Base-by-base conservation (phyloP, 208 protist genomes). In the Strigomonas oncopelti region DNA sequence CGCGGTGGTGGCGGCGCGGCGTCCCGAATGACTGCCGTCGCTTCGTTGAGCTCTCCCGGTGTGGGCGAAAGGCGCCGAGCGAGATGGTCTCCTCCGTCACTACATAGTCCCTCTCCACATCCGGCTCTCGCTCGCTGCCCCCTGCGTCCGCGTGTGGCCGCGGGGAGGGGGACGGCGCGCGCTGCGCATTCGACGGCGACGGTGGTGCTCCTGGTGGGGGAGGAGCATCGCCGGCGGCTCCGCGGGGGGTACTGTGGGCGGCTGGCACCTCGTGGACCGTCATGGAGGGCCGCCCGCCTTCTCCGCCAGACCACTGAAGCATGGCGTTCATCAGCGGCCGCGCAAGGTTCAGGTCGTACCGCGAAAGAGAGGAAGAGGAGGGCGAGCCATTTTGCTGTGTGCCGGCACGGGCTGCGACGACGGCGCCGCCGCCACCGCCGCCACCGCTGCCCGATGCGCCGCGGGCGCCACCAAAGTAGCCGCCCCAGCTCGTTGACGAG, bases 241-340 rank as follows among this genome's bases (percentile, higher is more conserved):
- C n/a, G n/a, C n/a, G n/a, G n/a, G n/a, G n/a, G 42, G 9, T 48
- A 9, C 9, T 38, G 34, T 38, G 3, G 34, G 34, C 34, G 34
- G 34, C 9, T 9, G 42, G 3, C 42, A 48, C 42, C 42, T 48
- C 42, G 42, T 48, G 42, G 16, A 48, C 42, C 42, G 42, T 20
- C 29, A 46, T 29, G 11, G 57, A 62, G 28, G 13, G 29, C 9
- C 31, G 7, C 4, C 1, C 57, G 4, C 34, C 34, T 4, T 42
- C 29, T 60, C 28, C 22, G 25, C 55, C 54, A 0, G 61, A 29
- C n/a, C 46, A 46, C 11, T 58, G 32, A 48, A 68, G 63, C 24
- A 74, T 31, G 31, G 69, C 69, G 3, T 29, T 42, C 61, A 68
- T 58, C 0, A 74, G 61, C 0, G 69, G 69, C 0, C 69, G 45